phyloP scores from a whole-genome alignment of 2,329 filamentous ascomycete species.

The Alternaria panax region DNA sequence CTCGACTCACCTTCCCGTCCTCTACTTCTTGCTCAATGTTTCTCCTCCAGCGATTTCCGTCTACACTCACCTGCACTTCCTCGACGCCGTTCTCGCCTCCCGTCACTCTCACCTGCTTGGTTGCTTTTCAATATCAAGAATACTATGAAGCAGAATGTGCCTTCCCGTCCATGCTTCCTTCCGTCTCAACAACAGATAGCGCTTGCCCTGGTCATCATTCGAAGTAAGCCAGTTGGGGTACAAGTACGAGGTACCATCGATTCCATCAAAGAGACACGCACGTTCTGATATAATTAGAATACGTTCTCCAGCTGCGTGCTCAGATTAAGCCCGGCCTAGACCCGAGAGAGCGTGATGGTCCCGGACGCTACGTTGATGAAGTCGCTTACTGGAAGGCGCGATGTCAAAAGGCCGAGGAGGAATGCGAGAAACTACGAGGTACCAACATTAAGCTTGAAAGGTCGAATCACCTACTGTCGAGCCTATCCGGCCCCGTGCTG shows the following conservation, averaged over 20 bases:
- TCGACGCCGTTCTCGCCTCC: not conserved
- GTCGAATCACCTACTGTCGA: constrained; percentile 32
- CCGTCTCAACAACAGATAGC: constrained; percentile 41
- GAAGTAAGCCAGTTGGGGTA: constrained; percentile 47
- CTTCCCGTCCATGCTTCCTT: not conserved
- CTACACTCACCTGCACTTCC: not conserved
- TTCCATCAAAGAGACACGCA: too few species aligned
- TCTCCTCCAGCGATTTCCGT: not conserved
- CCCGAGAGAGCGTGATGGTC: constrained; percentile 28
- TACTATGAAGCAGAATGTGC: constrained; percentile 13
- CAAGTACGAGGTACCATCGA: constrained; percentile 39
- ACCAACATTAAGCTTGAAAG: constrained; percentile 39
- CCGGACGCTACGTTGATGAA: constrained; percentile 49
- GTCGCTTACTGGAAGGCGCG: constrained; percentile 50
- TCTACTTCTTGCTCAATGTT: not conserved
- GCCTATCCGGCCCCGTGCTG: not conserved
- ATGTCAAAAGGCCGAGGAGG: constrained; percentile 31
- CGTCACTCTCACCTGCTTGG: not conserved
- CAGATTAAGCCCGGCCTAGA: constrained; percentile 40
- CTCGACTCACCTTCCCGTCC: not conserved
- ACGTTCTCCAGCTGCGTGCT: constrained; percentile 44
- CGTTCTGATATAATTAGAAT: constrained; percentile 33
- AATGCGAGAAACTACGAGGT: constrained; percentile 30
- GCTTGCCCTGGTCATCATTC: constrained; percentile 48
- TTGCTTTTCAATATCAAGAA: not conserved